These are phyloP conservation scores for Suhomyces yuchorum DNA, from an alignment of 1,139 yeast species.

Conservation along the genomic window DNA sequence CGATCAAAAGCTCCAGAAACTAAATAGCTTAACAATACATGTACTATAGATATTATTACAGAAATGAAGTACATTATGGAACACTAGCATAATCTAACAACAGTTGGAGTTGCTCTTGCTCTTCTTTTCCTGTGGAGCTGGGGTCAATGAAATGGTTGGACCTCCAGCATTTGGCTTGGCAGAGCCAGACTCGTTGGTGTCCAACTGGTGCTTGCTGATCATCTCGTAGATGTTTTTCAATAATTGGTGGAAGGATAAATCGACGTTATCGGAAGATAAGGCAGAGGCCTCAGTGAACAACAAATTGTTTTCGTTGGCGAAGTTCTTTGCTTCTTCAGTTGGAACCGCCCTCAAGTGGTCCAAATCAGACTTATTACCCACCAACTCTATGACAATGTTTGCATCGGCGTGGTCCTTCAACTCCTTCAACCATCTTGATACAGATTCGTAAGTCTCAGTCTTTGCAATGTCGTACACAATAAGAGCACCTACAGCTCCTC, in stretches of 20 bases:
- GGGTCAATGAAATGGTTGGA: slow-evolving; percentile 90
- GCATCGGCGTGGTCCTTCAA: slow-evolving; percentile 96
- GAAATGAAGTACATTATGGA: slow-evolving; percentile 4
- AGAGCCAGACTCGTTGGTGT: slow-evolving; percentile 57
- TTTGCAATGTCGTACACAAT: slow-evolving; percentile 95
- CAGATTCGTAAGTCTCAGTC: slow-evolving; percentile 90
- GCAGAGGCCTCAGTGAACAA: slow-evolving; percentile 98
- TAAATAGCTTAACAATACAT: slow-evolving; percentile 3
- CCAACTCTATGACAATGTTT: slow-evolving; percentile 92
- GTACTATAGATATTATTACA: slow-evolving; percentile 4
- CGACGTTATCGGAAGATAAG: slow-evolving; percentile 91
- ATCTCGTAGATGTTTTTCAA: slow-evolving; percentile 90
- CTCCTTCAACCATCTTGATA: slow-evolving; percentile 93
- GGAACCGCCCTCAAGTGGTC: slow-evolving; percentile 96
- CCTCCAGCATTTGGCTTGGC: slow-evolving; percentile 63
- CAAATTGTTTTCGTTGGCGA: slow-evolving; percentile 90
- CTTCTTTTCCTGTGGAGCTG: slow-evolving; percentile 82
- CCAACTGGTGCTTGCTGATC: slow-evolving; percentile 86
- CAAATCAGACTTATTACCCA: slow-evolving; percentile 92
- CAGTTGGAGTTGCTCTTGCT: slow-evolving; percentile 65
- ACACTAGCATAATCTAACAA: slow-evolving; percentile 42
- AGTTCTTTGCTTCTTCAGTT: slow-evolving; percentile 94
- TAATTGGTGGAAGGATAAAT: slow-evolving; percentile 88
- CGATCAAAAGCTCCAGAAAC: slow-evolving; percentile 10
- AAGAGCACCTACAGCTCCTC: slow-evolving; percentile 98